Evolutionary conservation across 768 basidiomycete species (phyloP), one percentile per base, ranked within the genome.

Genomic region (Chalciporus chontae): DNA sequence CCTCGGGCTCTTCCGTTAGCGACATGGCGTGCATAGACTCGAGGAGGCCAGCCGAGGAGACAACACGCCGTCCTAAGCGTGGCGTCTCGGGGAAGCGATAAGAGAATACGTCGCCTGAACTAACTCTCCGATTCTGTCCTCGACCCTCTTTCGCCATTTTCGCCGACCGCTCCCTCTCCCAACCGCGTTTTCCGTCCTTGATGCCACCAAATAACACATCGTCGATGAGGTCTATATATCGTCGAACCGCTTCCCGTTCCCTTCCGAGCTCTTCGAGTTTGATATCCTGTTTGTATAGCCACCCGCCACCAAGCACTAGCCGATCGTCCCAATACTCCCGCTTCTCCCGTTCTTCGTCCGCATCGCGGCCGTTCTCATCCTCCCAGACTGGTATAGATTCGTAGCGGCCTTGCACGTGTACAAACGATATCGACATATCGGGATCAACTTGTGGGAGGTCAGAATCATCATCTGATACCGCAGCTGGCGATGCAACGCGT

Each of bases 331-430:
- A 93, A 15, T 75, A 71, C 54, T 88, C 85, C 36, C 77, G 75
- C 65, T 83, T 84, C 59, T 81, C 78, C 43, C 61, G 63, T 42
- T 75, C 73, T 45, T 73, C 73, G 52, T 78, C 77, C 4, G 72
- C 64, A 11, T 69, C 61, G 34, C 65, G 58, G 29, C 68, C 78
- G 13, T 80, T 75, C 44, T 85, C 84, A 52, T 89, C 85, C 53
- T 88, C 86, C 90, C 90, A 92, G 1, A 93, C 87, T 0, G 87
- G 85, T 8, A 93, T 75, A 15, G 74, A 76, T 56, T 82, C 79
- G 34, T 73, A 69, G 24, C 78, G 74, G 6, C 87, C 87, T 50
- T 84, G 78, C 13, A 88, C 84, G 50, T 78, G 83, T 21, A 90
- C 75, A 61, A 85, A 85, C 1, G 84, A 80, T 50, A 88, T 75